Evolutionary conservation across 2,329 filamentous ascomycete species (phyloP).

Genomic region (Colletotrichum zoysiae): DNA sequence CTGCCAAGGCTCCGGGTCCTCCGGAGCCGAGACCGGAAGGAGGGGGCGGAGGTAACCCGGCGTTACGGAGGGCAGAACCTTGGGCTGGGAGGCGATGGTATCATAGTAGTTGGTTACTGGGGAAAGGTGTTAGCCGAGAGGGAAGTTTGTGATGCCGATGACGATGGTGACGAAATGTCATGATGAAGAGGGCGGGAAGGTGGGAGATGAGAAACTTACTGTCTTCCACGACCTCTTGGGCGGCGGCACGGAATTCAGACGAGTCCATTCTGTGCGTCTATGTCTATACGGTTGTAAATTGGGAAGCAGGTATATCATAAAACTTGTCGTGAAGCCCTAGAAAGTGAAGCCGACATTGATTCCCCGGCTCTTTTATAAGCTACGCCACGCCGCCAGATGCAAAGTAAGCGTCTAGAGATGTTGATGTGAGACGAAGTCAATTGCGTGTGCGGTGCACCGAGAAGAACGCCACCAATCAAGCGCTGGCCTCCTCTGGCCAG

Average conservation of each 20-base stretch:
- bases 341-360: neutral
- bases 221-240: conserved; percentile 83
- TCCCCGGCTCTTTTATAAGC: neutral
- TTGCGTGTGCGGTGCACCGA: conserved; percentile 9
- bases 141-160: neutral
- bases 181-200: neutral
- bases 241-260: conserved; percentile 81
- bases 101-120: conserved; percentile 88
- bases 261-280: conserved; percentile 73
- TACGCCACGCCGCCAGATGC: neutral
- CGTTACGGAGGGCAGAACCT: conserved; percentile 81
- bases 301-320: neutral
- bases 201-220: conserved; percentile 65
- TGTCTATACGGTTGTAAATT: neutral
- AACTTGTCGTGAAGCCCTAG: neutral
- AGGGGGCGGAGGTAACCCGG: conserved; percentile 89
- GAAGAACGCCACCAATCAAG: conserved; percentile 11
- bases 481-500: neutral
- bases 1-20: conserved; percentile 78
- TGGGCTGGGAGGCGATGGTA: conserved; percentile 71
- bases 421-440: conserved; percentile 31
- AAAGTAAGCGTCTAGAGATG: neutral
- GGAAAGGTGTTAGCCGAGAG: neutral
- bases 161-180: neutral
- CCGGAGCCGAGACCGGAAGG: conserved; percentile 76